These are phyloP conservation scores for Candida ficus DNA, from an alignment of 805 yeast species.

Conservation along the genomic window DNA sequence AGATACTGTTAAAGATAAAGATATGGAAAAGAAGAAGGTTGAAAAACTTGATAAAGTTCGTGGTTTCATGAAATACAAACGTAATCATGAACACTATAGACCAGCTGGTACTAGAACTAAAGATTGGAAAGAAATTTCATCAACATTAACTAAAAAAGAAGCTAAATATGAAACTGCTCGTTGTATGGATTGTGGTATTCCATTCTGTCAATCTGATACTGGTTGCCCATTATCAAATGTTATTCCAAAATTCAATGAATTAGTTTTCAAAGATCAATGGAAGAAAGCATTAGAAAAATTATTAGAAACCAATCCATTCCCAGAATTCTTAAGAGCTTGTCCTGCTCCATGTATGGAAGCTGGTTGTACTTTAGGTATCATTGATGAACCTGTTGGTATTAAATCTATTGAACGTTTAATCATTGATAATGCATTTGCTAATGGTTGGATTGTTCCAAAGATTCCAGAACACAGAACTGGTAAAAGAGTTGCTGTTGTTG, in stretches of 20 bases:
- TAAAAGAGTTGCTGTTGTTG: constrained; percentile 77
- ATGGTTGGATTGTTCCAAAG: constrained; percentile 90
- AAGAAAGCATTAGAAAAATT: constrained; percentile 86
- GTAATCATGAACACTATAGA: constrained; percentile 85
- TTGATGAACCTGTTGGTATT: constrained; percentile 93
- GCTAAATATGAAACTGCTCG: constrained; percentile 90
- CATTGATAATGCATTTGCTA: constrained; percentile 92
- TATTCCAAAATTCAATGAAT: constrained; percentile 97
- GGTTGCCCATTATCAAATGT: constrained; percentile 98
- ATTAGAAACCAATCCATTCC: constrained; percentile 96
- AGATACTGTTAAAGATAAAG: constrained; percentile 73
- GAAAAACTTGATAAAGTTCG: constrained; percentile 70
- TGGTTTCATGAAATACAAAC: constrained; percentile 92
- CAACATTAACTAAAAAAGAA: constrained; percentile 78
- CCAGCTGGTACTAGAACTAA: constrained; percentile 65
- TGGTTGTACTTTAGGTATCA: constrained; percentile 90
- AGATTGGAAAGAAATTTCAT: constrained; percentile 91
- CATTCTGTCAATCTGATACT: constrained; percentile 96
- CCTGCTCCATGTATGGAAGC: constrained; percentile 97
- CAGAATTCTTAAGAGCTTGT: constrained; percentile 96
- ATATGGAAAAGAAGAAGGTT: constrained; percentile 57
- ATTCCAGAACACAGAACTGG: constrained; percentile 83
- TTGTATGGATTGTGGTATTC: constrained; percentile 99
- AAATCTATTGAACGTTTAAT: constrained; percentile 94
- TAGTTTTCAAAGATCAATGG: constrained; percentile 94